Evolutionary conservation across 768 basidiomycete species (phyloP), one percentile per base, ranked within the genome.

Genomic region (Trametes coccinea): DNA sequence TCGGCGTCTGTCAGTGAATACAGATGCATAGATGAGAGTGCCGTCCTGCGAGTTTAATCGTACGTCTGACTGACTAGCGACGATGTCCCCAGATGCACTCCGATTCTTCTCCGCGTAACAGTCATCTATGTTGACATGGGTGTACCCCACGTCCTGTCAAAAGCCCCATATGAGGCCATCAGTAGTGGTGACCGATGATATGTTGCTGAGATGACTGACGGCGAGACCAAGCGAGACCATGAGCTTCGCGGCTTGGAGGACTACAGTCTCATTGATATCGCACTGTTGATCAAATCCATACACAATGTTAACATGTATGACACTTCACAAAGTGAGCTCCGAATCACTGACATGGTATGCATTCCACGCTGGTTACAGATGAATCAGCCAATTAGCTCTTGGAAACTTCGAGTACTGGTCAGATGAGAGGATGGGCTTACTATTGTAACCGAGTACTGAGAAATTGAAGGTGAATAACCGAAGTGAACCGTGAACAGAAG

Each of bases 371-470:
- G 51, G 7, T 43, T 37, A 37, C 34, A 39, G 41, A 43, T 5
- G n/a, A 43, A 14, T 22, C 22, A 43, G 41, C 7, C 41, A 5
- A 16, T 43, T 6, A 43, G 41, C 14, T 22, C 22, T 22, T 22
- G 22, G 22, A 22, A 22, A 22, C 22, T 22, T 22, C 22, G 13
- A 43, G 13, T 43, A 14, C 14, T 8, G 41, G 5, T 13, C 8
- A 41, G 9, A 37, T 22, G 9, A 13, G 43, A 55, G 53, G 22
- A 22, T 22, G 11, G 22, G 66, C 83, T 69, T 50, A 87, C 85
- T 87, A 64, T 88, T 88, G 65, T 84, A 88, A 2, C 85, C 86
- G 76, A 87, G 75, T 17, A 81, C 85, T 87, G 22, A 10, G 27
- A 13, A 3, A 11, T 1, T 1, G 9, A 8, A 14, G 2, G 29